phyloP scores from a whole-genome alignment of 1,284 basidiomycete species.

The Ustilago crameri region DNA sequence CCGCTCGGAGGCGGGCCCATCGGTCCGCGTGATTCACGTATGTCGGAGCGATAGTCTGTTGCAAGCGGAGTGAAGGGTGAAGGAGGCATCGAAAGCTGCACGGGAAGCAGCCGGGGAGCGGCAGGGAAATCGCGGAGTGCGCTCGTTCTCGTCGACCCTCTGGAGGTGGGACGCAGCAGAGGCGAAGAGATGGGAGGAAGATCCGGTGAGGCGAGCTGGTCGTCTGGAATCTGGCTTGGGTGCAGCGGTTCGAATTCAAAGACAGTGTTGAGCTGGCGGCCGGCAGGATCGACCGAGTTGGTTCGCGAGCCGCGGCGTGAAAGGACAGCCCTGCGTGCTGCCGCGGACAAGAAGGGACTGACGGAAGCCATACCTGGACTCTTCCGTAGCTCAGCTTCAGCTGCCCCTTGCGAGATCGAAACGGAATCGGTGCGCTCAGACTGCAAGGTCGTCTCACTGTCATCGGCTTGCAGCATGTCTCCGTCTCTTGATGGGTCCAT shows the following conservation, averaged over 20 bases:
- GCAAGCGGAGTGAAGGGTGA: conserved; percentile 49
- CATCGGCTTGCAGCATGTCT: background rate
- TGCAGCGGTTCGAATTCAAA: conserved; percentile 42
- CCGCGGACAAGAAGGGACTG: conserved; percentile 28
- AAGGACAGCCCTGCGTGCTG: conserved; percentile 14
- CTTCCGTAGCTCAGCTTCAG: conserved; percentile 17
- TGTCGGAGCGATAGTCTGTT: conserved; percentile 11
- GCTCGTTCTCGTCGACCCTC: conserved; percentile 17
- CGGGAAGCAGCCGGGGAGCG: conserved; percentile 52
- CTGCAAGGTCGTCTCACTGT: conserved; percentile 6
- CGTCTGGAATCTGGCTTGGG: conserved; percentile 36
- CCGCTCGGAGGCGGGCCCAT: conserved; percentile 5
- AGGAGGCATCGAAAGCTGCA: conserved; percentile 47
- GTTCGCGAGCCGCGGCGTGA: conserved; percentile 35
- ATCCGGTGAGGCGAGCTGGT: conserved; percentile 38
- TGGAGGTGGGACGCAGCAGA: conserved; percentile 28
- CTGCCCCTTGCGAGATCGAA: background rate
- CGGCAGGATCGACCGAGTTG: conserved; percentile 30
- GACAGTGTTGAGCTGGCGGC: conserved; percentile 42
- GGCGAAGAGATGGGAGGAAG: conserved; percentile 42
- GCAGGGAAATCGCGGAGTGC: conserved; percentile 36
- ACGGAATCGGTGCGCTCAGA: background rate
- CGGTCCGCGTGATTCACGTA: conserved; percentile 14
- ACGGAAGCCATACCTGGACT: conserved; percentile 22
- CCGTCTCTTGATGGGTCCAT: background rate